A percentile compares a stretch with the other conserved stretches of the same genome.
Evolutionary conservation across 768 basidiomycete genomes (phyloP).

Genomic region (Trametes cinnabarina): DNA sequence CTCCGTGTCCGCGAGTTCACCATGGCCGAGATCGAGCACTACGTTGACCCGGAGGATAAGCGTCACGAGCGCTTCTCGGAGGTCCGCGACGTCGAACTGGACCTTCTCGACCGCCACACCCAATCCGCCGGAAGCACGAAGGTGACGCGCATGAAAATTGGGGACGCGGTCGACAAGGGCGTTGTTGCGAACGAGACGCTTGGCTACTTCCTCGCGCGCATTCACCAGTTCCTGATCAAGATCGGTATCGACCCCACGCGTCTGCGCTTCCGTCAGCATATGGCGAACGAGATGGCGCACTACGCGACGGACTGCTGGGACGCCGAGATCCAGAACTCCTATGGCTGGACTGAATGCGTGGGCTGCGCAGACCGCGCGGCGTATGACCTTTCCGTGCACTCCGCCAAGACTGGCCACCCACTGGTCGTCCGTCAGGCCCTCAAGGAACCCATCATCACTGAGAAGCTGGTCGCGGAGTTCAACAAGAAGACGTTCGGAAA

Average conservation of each 20-base stretch:
- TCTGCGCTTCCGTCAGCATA: constrained; percentile 95
- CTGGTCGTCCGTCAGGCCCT: constrained; percentile 85
- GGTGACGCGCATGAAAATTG: constrained; percentile 66
- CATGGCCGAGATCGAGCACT: constrained; percentile 99
- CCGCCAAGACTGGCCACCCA: constrained; percentile 76
- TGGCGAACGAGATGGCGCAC: constrained; percentile 99
- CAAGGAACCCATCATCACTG: constrained; percentile 79
- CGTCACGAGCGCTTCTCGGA: constrained; percentile 80
- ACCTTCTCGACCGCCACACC: constrained; percentile 79
- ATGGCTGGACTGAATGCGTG: constrained; percentile 97
- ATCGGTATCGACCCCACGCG: constrained; percentile 85
- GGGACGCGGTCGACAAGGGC: constrained; percentile 83
- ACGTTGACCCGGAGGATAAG: constrained; percentile 93
- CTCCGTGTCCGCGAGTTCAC: constrained; percentile 98
- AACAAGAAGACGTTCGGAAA: constrained; percentile 90
- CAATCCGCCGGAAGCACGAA: constrained; percentile 74
- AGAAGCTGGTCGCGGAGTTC: constrained; percentile 75
- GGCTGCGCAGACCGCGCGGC: constrained; percentile 98
- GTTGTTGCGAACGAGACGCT: constrained; percentile 96
- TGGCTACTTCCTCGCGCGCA: constrained; percentile 94
- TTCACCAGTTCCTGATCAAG: constrained; percentile 83
- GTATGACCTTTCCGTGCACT: constrained; percentile 92
- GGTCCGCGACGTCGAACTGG: constrained; percentile 69
- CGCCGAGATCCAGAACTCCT: constrained; percentile 91
- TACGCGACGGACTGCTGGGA: constrained; percentile 99